phyloP scores from a whole-genome alignment of 495 filamentous ascomycete genomes.

The Tetracladium setigerum region DNA sequence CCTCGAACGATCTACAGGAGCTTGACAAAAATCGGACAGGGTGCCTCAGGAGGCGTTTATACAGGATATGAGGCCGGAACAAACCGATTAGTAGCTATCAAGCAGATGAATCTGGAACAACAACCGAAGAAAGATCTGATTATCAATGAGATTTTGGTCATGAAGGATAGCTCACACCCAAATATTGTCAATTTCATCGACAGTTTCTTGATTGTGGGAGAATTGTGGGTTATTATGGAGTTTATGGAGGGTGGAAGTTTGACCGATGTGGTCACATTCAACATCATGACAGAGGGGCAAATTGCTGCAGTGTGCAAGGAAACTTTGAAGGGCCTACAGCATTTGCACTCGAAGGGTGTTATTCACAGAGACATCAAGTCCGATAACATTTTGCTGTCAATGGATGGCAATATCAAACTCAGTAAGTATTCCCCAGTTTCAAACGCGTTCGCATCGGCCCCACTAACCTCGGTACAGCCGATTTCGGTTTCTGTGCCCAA shows the following conservation, averaged over 20 bases:
- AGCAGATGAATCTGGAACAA: slow-evolving; percentile 98
- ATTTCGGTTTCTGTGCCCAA: slow-evolving; percentile 98
- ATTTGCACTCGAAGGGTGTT: slow-evolving; percentile 93
- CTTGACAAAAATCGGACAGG: slow-evolving; percentile 93
- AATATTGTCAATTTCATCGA: slow-evolving; percentile 99
- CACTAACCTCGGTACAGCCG: slow-evolving; percentile 47
- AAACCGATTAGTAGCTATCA: slow-evolving; percentile 90
- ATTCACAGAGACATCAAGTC: slow-evolving; percentile 99
- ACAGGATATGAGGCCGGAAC: slow-evolving; percentile 80
- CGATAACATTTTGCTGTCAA: slow-evolving; percentile 90
- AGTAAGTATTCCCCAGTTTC: slow-evolving; percentile 53
- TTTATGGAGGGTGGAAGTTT: slow-evolving; percentile 98
- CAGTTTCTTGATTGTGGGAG: slow-evolving; percentile 79
- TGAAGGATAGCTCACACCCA: slow-evolving; percentile 97
- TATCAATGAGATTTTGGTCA: slow-evolving; percentile 97
- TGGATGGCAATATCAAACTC: slow-evolving; percentile 95
- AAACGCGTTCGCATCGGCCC: not conserved
- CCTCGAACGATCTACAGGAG: slow-evolving; percentile 80
- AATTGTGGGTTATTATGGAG: slow-evolving; percentile 99
- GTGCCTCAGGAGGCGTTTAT: slow-evolving; percentile 92
- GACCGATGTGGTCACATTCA: slow-evolving; percentile 97
- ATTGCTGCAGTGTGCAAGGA: slow-evolving; percentile 94
- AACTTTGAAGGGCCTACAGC: slow-evolving; percentile 86
- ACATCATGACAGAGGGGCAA: slow-evolving; percentile 96
- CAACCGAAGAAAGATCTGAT: slow-evolving; percentile 99